Percentiles rank a stretch among this genome's conserved stretches.
These are phyloP conservation scores for Elsinoe necatrix DNA, from an alignment of 2,329 filamentous ascomycete genomes.

Conservation along the genomic window DNA sequence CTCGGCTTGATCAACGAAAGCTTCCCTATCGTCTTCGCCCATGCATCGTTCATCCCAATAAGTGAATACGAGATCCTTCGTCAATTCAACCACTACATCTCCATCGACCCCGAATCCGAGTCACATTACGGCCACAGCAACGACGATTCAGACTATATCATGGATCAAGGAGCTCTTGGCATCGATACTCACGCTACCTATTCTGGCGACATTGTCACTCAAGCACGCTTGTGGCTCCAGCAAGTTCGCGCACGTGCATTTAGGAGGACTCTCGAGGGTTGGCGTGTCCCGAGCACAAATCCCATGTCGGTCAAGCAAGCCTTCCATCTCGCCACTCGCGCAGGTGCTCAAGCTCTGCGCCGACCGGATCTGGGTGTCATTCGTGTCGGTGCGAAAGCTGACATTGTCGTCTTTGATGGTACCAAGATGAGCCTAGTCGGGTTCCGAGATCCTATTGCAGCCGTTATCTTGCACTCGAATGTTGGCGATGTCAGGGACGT, in stretches of 20 bases:
- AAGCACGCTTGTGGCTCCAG: conserved; percentile 14
- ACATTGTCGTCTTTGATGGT: conserved; percentile 47
- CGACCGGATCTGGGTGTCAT: conserved; percentile 45
- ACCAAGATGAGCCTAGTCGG: conserved; percentile 44
- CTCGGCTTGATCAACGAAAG: not conserved
- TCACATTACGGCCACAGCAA: conserved; percentile 52
- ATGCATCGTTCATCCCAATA: not conserved
- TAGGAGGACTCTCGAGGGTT: conserved; percentile 26
- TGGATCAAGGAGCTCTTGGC: conserved; percentile 47
- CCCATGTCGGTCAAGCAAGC: conserved; percentile 49
- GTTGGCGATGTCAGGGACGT: conserved; percentile 47
- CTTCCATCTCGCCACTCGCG: conserved; percentile 47
- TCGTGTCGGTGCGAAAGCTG: conserved; percentile 41
- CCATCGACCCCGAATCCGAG: conserved; percentile 52
- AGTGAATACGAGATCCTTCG: conserved; percentile 33
- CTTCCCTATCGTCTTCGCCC: not conserved
- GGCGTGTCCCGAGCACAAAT: conserved; percentile 39
- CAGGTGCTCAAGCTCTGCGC: conserved; percentile 45
- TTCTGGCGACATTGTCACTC: conserved; percentile 33
- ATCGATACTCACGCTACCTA: conserved; percentile 49
- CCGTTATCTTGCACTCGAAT: conserved; percentile 48
- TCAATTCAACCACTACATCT: conserved; percentile 45
- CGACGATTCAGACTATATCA: conserved; percentile 34
- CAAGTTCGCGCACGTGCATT: conserved; percentile 4
- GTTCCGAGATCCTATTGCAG: conserved; percentile 49